A percentile compares a stretch with the other conserved stretches of the same genome.
These are phyloP conservation scores for Amauroascus niger DNA, from an alignment of 2,329 filamentous ascomycete genomes.

Conservation along the genomic window DNA sequence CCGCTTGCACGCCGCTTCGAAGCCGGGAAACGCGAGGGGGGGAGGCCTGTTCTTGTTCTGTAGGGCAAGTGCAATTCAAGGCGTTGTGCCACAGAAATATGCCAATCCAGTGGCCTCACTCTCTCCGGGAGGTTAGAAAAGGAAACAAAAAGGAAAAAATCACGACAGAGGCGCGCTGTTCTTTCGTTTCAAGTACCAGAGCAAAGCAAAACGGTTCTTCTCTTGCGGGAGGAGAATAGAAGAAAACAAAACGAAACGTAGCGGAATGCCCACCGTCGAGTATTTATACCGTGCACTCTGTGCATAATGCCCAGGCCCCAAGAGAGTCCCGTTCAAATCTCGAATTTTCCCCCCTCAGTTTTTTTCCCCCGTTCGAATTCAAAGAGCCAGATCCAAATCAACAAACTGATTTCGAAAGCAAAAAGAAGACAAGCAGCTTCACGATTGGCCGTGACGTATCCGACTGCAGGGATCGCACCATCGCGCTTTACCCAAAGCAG, in stretches of 20 bases:
- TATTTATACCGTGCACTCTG: too few relatives aligned
- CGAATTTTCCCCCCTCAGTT: background rate
- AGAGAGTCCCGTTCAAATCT: background rate
- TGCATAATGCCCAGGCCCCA: too few relatives aligned
- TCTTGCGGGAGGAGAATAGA: background rate
- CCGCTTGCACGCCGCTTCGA: background rate
- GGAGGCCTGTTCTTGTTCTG: too few relatives aligned
- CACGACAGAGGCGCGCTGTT: background rate
- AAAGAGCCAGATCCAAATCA: background rate
- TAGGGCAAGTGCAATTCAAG: constrained; percentile 5
- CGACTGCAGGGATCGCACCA: background rate
- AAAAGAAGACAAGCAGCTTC: background rate
- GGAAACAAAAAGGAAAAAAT: background rate
- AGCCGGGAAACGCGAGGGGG: too few relatives aligned
- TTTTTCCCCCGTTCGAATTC: too few relatives aligned
- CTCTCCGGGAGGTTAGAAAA: constrained; percentile 4
- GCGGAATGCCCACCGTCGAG: background rate
- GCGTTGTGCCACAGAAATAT: background rate
- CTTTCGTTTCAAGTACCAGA: too few relatives aligned
- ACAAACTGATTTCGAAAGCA: background rate
- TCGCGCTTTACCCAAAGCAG: constrained; percentile 6
- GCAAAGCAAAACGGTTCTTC: background rate
- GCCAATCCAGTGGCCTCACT: constrained; percentile 12
- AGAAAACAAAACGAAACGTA: background rate
- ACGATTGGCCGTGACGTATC: constrained; percentile 11